Conservation (phyloP, 2,329 filamentous ascomycete genomes). For the Fusarium pininemorale region DNA sequence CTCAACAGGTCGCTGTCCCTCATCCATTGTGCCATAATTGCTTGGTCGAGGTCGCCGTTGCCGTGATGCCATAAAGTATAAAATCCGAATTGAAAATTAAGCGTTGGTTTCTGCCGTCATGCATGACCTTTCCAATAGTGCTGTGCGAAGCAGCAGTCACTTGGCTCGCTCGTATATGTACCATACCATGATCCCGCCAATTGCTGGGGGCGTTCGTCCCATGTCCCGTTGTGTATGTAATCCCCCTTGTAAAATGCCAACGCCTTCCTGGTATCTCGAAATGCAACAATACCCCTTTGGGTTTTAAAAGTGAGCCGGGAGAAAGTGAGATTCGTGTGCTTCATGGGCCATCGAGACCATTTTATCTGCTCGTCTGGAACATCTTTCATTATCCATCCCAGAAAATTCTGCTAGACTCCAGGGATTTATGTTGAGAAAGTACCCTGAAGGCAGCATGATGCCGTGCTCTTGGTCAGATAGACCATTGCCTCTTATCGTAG, state of each 20-base stretch:
- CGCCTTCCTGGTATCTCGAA: conserved; percentile 54
- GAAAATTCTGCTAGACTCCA: neutral
- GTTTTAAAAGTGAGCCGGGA: conserved; percentile 34
- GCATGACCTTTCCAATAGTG: conserved; percentile 34
- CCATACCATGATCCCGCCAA: conserved; percentile 24
- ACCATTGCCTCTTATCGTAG: neutral
- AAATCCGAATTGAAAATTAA: conserved; percentile 31
- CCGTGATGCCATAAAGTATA: conserved; percentile 31
- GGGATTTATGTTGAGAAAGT: neutral
- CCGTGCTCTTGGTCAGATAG: neutral
- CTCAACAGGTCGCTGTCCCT: neutral
- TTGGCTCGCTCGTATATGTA: conserved; percentile 32
- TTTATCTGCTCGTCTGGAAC: conserved; percentile 28
- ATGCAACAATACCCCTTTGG: conserved; percentile 42
- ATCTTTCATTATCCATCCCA: conserved; percentile 19
- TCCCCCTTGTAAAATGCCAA: conserved; percentile 43
- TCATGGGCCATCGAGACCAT: conserved; percentile 44
- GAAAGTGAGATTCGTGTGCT: conserved; percentile 45
- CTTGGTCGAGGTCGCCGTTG: conserved; percentile 18
- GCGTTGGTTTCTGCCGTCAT: conserved; percentile 30
- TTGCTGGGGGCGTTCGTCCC: conserved; percentile 21
- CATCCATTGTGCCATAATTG: neutral
- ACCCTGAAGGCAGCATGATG: neutral
- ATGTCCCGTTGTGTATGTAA: conserved; percentile 36
- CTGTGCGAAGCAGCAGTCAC: conserved; percentile 22